These are phyloP conservation scores for Aspergillus sp. DNA, from an alignment of 2,329 filamentous ascomycete species.

Conservation along the genomic window DNA sequence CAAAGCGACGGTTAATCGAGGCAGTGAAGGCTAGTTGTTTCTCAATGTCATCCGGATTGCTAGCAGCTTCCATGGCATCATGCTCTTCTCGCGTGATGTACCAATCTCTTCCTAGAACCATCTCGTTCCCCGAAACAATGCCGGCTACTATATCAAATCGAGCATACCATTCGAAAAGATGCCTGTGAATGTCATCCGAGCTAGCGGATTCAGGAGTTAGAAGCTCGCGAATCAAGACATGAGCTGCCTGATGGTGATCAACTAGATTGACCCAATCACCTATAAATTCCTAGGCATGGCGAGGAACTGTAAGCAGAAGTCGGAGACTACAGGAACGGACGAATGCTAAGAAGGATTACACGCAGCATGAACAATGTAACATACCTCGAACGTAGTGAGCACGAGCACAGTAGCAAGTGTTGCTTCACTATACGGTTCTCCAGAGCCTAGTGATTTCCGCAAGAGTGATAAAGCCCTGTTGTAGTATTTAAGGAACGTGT, in stretches of 20 bases:
- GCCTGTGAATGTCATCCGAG: constrained; percentile 67
- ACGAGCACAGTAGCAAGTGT: constrained; percentile 87
- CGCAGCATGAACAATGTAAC: constrained; percentile 18
- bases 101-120: constrained; percentile 75
- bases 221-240: constrained; percentile 73
- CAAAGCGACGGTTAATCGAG: constrained; percentile 68
- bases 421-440: constrained; percentile 68
- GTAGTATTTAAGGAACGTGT: constrained; percentile 85
- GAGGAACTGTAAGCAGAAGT: constrained; percentile 13
- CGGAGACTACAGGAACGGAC: background rate
- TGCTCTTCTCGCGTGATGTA: constrained; percentile 65
- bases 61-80: constrained; percentile 58
- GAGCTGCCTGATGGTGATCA: constrained; percentile 87
- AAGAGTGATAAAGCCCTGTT: constrained; percentile 81
- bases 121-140: constrained; percentile 76
- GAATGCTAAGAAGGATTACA: background rate
- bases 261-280: constrained; percentile 95
- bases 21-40: constrained; percentile 69
- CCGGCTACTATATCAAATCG: constrained; percentile 85
- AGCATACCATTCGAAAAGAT: constrained; percentile 83
- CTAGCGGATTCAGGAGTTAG: constrained; percentile 75
- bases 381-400: constrained; percentile 88
- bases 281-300: constrained; percentile 73
- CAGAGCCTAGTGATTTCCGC: constrained; percentile 67
- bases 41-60: constrained; percentile 62